phyloP scores from a whole-genome alignment of 2,329 filamentous ascomycete species.

The Alternaria postmessia region DNA sequence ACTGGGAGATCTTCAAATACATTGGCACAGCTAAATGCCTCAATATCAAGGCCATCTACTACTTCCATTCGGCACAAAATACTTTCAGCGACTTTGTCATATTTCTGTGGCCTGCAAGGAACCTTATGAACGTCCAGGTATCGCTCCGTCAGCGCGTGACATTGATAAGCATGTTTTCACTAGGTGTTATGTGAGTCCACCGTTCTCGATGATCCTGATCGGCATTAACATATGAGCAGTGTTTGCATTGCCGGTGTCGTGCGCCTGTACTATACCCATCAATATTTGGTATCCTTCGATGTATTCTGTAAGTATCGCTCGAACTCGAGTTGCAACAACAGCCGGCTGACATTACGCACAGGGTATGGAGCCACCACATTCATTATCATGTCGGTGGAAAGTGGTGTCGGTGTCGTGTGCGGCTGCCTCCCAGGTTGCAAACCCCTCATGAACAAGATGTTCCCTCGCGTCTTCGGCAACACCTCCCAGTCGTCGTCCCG shows the following conservation, averaged over 20 bases:
- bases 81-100: slow-evolving; percentile 44
- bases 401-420: slow-evolving; percentile 40
- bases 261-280: slow-evolving; percentile 40
- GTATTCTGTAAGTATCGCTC: slow-evolving; percentile 33
- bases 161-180: slow-evolving; percentile 40
- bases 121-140: slow-evolving; percentile 36
- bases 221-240: slow-evolving; percentile 37
- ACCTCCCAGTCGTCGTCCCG: slow-evolving; percentile 18
- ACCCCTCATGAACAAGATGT: slow-evolving; percentile 38
- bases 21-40: slow-evolving; percentile 29
- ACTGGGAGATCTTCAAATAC: slow-evolving; percentile 39
- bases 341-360: slow-evolving; percentile 5
- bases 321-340: not conserved
- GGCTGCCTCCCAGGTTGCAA: slow-evolving; percentile 46
- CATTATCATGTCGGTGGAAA: slow-evolving; percentile 40
- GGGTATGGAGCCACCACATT: slow-evolving; percentile 39
- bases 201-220: not conserved
- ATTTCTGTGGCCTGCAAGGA: slow-evolving; percentile 43
- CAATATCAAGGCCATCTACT: slow-evolving; percentile 37
- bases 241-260: slow-evolving; percentile 43
- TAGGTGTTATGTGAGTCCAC: slow-evolving; percentile 36
- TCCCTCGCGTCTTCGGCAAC: slow-evolving; percentile 37
- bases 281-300: slow-evolving; percentile 38
- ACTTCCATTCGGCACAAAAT: slow-evolving; percentile 33
- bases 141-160: slow-evolving; percentile 41